These are phyloP conservation scores for Staphylotrichum tortipilum DNA, from an alignment of 495 filamentous ascomycete species.

Conservation along the genomic window DNA sequence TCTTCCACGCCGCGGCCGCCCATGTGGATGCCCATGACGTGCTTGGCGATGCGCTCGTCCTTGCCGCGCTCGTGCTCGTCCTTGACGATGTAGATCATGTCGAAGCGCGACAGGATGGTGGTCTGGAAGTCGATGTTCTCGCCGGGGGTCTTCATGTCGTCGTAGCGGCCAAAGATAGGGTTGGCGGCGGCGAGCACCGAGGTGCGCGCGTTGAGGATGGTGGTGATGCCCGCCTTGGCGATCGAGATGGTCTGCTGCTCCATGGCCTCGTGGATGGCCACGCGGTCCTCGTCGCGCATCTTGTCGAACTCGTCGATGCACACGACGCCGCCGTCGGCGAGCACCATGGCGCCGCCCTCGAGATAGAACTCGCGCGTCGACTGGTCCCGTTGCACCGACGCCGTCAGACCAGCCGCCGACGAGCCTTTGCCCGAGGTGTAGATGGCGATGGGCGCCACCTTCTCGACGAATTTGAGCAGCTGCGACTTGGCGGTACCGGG, in stretches of 20 bases:
- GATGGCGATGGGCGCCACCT: slow-evolving; percentile 92
- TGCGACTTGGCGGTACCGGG: slow-evolving; percentile 99
- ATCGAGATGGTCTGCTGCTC: slow-evolving; percentile 99
- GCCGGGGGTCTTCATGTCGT: slow-evolving; percentile 93
- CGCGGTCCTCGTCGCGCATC: slow-evolving; percentile 97
- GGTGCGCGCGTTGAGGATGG: slow-evolving; percentile 92
- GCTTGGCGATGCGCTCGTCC: slow-evolving; percentile 89
- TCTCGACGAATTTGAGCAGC: slow-evolving; percentile 94
- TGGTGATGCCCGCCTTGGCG: slow-evolving; percentile 97
- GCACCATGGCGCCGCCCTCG: slow-evolving; percentile 97
- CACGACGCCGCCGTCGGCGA: slow-evolving; percentile 94
- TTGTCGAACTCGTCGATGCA: slow-evolving; percentile 99
- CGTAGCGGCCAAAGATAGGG: slow-evolving; percentile 94
- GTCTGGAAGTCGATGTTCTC: slow-evolving; percentile 99
- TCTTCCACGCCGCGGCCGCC: slow-evolving; percentile 78
- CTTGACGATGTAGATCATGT: slow-evolving; percentile 99
- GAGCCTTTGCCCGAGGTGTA: slow-evolving; percentile 99
- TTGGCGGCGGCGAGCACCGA: slow-evolving; percentile 95
- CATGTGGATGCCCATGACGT: slow-evolving; percentile 98
- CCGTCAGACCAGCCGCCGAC: slow-evolving; percentile 94
- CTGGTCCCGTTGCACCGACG: slow-evolving; percentile 89
- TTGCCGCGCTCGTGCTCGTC: slow-evolving; percentile 86
- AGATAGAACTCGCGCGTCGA: slow-evolving; percentile 94
- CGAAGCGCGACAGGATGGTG: slow-evolving; percentile 95
- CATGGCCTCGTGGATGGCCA: slow-evolving; percentile 99